Percentiles rank a stretch among this genome's conserved stretches.
Evolutionary conservation across 805 yeast species (phyloP).

Genomic region (Scheffersomyces ergatensis): DNA sequence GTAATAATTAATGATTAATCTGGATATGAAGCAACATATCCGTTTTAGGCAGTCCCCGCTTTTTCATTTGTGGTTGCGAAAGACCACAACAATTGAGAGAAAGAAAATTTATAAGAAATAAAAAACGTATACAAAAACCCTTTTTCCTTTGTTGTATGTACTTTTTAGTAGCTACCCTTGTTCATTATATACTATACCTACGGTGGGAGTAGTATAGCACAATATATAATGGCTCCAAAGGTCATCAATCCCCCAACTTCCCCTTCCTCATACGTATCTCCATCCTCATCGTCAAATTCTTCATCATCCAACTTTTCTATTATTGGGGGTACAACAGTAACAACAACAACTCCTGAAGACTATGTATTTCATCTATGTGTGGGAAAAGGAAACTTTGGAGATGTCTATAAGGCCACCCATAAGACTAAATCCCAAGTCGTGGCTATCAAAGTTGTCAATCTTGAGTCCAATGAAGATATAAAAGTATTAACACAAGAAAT

Average conservation of each 20-base stretch:
- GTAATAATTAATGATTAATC: background rate
- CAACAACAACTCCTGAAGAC: background rate
- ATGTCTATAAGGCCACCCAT: slow-evolving; percentile 64
- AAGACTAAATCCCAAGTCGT: slow-evolving; percentile 37
- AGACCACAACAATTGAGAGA: too few species aligned
- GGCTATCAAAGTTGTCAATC: slow-evolving; percentile 83
- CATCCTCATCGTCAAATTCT: background rate
- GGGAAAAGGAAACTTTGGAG: slow-evolving; percentile 86
- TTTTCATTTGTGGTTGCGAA: background rate
- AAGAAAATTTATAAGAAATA: too few species aligned
- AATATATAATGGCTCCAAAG: too few species aligned
- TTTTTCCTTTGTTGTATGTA: too few species aligned
- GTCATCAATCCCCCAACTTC: too few species aligned
- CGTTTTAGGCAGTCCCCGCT: background rate
- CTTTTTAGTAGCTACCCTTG: too few species aligned
- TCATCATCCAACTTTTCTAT: background rate
- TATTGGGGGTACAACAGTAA: too few species aligned
- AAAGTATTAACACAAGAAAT: slow-evolving; percentile 74
- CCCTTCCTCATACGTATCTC: too few species aligned
- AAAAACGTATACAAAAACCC: too few species aligned
- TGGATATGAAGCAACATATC: too few species aligned
- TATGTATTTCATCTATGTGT: slow-evolving; percentile 48
- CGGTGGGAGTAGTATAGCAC: too few species aligned
- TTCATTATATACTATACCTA: too few species aligned
- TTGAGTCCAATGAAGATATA: slow-evolving; percentile 74